Conservation (phyloP, 805 yeast genomes). For the Yamadazyma phyllophila region DNA sequence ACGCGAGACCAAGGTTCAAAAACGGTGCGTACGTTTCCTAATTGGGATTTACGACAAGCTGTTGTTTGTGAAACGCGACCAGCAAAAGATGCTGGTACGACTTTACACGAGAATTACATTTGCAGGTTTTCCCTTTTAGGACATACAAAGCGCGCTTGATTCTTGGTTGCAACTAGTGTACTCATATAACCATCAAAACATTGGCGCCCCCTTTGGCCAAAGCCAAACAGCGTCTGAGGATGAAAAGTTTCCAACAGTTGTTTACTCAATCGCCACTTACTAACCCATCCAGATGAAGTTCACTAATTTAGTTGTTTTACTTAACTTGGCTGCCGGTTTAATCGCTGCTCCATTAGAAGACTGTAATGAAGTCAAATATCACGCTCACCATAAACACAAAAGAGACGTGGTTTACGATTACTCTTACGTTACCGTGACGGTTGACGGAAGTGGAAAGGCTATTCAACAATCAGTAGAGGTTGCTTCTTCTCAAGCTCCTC, state of each 20-base stretch:
- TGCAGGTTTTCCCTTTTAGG: conserved; percentile 5
- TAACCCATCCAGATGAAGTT: conserved; percentile 14
- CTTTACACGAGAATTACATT: background rate
- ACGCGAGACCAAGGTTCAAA: conserved; percentile 6
- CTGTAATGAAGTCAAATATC: conserved; percentile 27
- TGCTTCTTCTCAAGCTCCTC: conserved; percentile 19
- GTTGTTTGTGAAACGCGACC: background rate
- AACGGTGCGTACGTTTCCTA: conserved; percentile 2
- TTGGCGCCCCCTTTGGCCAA: conserved; percentile 1
- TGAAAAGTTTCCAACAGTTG: background rate
- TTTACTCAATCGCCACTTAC: background rate
- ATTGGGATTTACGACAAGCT: background rate
- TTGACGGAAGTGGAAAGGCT: conserved; percentile 42
- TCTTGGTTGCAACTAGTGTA: background rate
- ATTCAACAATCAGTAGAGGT: conserved; percentile 19
- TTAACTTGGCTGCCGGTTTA: conserved; percentile 2
- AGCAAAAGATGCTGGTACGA: conserved; percentile 1
- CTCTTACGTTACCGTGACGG: conserved; percentile 42
- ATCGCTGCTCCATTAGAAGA: conserved; percentile 16
- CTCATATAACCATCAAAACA: conserved; percentile 1
- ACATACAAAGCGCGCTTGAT: background rate
- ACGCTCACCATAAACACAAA: conserved; percentile 61
- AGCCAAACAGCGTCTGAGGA: too few species aligned
- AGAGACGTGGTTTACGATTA: conserved; percentile 52
- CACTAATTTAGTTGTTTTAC: conserved; percentile 10